Percentiles rank a stretch among this genome's conserved stretches.
phyloP scores from a whole-genome alignment of 768 basidiomycete genomes.

The Ramaria sp. region DNA sequence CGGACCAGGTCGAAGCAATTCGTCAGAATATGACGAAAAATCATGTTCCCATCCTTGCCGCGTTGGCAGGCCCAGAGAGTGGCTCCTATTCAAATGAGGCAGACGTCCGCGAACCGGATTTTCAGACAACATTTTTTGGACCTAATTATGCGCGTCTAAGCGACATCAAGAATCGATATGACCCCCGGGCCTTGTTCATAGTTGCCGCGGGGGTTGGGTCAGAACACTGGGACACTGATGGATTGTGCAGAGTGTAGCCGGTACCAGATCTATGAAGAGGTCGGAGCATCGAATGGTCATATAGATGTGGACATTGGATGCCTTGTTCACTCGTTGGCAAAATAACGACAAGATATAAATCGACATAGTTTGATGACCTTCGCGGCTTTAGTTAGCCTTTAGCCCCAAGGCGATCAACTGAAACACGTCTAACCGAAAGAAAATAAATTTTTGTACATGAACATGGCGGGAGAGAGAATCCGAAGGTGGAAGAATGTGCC shows the following conservation, averaged over 20 bases:
- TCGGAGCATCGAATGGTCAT: too few relatives aligned
- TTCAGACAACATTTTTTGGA: slow-evolving; percentile 25
- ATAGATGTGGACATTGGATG: too few relatives aligned
- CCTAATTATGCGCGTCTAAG: slow-evolving; percentile 23
- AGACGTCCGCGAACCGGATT: slow-evolving; percentile 21
- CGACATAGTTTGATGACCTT: too few relatives aligned
- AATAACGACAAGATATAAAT: too few relatives aligned
- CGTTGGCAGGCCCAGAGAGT: slow-evolving; percentile 19
- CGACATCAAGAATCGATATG: slow-evolving; percentile 21
- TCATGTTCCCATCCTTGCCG: slow-evolving; percentile 16
- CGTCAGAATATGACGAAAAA: slow-evolving; percentile 16
- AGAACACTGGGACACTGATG: slow-evolving; percentile 20
- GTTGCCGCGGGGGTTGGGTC: slow-evolving; percentile 22
- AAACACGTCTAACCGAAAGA: too few relatives aligned
- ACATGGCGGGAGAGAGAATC: too few relatives aligned
- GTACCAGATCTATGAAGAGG: too few relatives aligned
- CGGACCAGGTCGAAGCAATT: slow-evolving; percentile 12
- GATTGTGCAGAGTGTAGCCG: background rate
- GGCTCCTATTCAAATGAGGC: slow-evolving; percentile 27
- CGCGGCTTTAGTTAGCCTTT: too few relatives aligned
- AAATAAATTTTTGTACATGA: too few relatives aligned
- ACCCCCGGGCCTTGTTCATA: slow-evolving; percentile 25
- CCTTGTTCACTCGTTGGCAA: too few relatives aligned
- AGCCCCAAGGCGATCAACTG: too few relatives aligned
- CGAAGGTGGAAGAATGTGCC: background rate